phyloP scores from a whole-genome alignment of 2,329 filamentous ascomycete genomes.

The Scopulariopsis brevicaulis region DNA sequence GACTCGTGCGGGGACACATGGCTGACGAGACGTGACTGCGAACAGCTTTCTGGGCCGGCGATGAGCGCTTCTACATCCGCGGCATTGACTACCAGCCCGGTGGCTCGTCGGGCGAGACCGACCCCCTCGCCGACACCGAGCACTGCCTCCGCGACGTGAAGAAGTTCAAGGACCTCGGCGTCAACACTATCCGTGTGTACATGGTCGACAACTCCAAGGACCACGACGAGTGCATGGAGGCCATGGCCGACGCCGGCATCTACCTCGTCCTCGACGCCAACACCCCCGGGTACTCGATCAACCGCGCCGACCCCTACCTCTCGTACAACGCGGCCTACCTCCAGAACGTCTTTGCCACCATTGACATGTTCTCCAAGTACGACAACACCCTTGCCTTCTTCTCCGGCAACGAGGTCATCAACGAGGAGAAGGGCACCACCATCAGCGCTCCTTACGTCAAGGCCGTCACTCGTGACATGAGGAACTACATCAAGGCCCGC shows the following conservation, averaged over 20 bases:
- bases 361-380: slow-evolving; percentile 75
- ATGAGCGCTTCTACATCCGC: slow-evolving; percentile 45
- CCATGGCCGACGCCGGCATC: slow-evolving; percentile 73
- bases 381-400: slow-evolving; percentile 81
- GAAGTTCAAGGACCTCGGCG: slow-evolving; percentile 72
- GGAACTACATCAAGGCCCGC: slow-evolving; percentile 53
- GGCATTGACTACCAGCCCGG: slow-evolving; percentile 55
- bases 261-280: slow-evolving; percentile 90
- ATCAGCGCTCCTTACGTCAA: slow-evolving; percentile 63
- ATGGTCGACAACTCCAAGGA: slow-evolving; percentile 75
- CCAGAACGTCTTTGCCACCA: slow-evolving; percentile 74
- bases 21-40: neutral
- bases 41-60: slow-evolving; percentile 42
- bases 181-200: slow-evolving; percentile 91
- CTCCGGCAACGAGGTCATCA: slow-evolving; percentile 73
- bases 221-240: slow-evolving; percentile 79
- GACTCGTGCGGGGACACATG: neutral
- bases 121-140: slow-evolving; percentile 63
- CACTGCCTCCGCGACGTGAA: slow-evolving; percentile 70
- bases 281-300: slow-evolving; percentile 79
- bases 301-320: slow-evolving; percentile 51
- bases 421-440: slow-evolving; percentile 52
- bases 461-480: slow-evolving; percentile 67
- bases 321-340: slow-evolving; percentile 87
- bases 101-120: slow-evolving; percentile 41